A percentile compares a stretch with the other conserved stretches of the same genome.
Evolutionary conservation across 2,329 filamentous ascomycete genomes (phyloP).

Genomic region (Nemania sp.): DNA sequence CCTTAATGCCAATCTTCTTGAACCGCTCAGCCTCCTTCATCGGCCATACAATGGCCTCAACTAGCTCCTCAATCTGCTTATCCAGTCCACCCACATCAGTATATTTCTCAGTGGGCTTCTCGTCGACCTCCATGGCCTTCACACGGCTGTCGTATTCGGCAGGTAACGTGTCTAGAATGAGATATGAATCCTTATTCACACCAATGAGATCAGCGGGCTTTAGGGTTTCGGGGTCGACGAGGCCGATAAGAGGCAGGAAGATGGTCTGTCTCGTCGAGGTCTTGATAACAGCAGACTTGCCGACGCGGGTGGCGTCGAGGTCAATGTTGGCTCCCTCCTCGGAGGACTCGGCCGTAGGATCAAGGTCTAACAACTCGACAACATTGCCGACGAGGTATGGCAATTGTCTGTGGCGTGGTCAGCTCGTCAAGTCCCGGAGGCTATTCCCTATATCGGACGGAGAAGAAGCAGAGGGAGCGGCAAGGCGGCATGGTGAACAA

Average conservation of each 20-base stretch:
- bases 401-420: slow-evolving; percentile 71
- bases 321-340: slow-evolving; percentile 99
- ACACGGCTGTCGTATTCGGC: slow-evolving; percentile 98
- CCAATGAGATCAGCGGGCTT: slow-evolving; percentile 97
- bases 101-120: slow-evolving; percentile 99
- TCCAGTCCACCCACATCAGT: slow-evolving; percentile 95
- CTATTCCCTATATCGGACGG: background rate
- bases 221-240: slow-evolving; percentile 92
- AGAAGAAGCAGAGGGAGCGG: background rate
- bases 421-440: slow-evolving; percentile 2
- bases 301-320: slow-evolving; percentile 91
- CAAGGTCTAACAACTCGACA: slow-evolving; percentile 93
- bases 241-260: slow-evolving; percentile 93
- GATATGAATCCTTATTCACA: slow-evolving; percentile 98
- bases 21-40: slow-evolving; percentile 99
- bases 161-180: slow-evolving; percentile 93
- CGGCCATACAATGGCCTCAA: slow-evolving; percentile 98
- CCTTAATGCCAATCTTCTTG: slow-evolving; percentile 99
- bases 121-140: slow-evolving; percentile 99
- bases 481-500: too few relatives aligned
- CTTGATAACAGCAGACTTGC: slow-evolving; percentile 99
- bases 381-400: slow-evolving; percentile 98
- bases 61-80: slow-evolving; percentile 98
- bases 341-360: slow-evolving; percentile 91
- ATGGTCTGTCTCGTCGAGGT: slow-evolving; percentile 98